Evolutionary conservation across 2,329 filamentous ascomycete species (phyloP), one percentile per base, ranked within the genome.

Genomic region (Hypoxylon sp.): DNA sequence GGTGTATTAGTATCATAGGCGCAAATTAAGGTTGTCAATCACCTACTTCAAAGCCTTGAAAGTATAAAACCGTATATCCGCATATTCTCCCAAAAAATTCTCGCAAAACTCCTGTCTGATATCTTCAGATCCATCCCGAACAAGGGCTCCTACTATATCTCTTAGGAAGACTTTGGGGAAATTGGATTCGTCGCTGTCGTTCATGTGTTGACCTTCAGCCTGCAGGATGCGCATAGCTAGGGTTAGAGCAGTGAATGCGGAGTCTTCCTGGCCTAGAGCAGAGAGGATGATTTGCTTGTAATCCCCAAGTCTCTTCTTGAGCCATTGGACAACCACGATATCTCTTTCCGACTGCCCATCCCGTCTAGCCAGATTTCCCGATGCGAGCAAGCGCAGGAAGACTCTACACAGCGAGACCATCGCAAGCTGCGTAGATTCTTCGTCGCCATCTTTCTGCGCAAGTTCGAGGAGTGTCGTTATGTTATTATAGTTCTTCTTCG

Each of bases 401-500:
- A 97, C 89, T 74, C 94, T 88, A 80, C 94, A 97, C 52, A 98
- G 85, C 1, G 94, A 91, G 19, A 98, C 90, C 0, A 91, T 88
- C 0, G 94, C 92, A 35, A 92, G 82, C 51, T 93, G 83, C 10
- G 88, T 85, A 3, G 88, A 84, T 47, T 91, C 87, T 1, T 83
- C 79, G 17, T 86, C 83, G 19, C 83, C 78, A 2, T 85, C 80
- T 37, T 82, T 83, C 75, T 86, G 78, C 39, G 89, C 81, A 74
- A 89, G 86, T 46, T 86, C 85, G 50, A 97, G 84, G 39, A 98
- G 82, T 10, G 86, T 88, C 6, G 89, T 86, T 75, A 98, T 95
- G 77, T 97, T 94, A 84, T 97, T 97, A 85, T 97, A 97, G 81
- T 97, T 88, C 80, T 94, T 93, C 76, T 90, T 92, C 54, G 94